Conservation (phyloP, 2,329 filamentous ascomycete species). For the Alternaria dauci region DNA sequence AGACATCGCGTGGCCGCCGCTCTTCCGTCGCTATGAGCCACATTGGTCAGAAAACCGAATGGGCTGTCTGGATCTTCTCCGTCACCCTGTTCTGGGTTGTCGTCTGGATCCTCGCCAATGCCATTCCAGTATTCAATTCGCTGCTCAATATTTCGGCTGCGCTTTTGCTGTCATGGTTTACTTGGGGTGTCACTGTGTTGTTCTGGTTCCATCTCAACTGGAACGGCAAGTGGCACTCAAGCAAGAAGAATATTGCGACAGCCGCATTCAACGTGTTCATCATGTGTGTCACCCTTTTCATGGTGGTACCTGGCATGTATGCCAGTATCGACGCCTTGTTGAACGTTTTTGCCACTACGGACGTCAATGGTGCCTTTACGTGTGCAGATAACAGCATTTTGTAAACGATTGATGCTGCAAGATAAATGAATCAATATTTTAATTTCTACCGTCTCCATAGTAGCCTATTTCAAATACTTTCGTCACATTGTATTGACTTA, state of each 20-base stretch:
- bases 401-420: constrained; percentile 8
- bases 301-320: constrained; percentile 40
- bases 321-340: constrained; percentile 34
- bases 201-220: constrained; percentile 43
- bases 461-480: background rate
- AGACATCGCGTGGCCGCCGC: constrained; percentile 26
- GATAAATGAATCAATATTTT: background rate
- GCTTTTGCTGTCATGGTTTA: constrained; percentile 38
- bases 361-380: constrained; percentile 40
- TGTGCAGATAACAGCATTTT: constrained; percentile 40
- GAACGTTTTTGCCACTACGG: constrained; percentile 34
- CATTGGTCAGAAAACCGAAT: constrained; percentile 27
- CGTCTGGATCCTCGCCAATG: constrained; percentile 40
- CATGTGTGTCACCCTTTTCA: constrained; percentile 31
- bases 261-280: constrained; percentile 35
- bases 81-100: constrained; percentile 38
- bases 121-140: constrained; percentile 39
- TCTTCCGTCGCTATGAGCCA: constrained; percentile 23
- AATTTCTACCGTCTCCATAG: background rate
- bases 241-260: constrained; percentile 28
- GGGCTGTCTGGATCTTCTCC: constrained; percentile 33
- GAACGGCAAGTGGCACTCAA: constrained; percentile 35
- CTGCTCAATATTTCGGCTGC: constrained; percentile 39
- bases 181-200: constrained; percentile 39
- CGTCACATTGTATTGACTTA: background rate